Base-by-base conservation (phyloP, 2,329 filamentous ascomycete species). In the Exserohilum rostratum region DNA sequence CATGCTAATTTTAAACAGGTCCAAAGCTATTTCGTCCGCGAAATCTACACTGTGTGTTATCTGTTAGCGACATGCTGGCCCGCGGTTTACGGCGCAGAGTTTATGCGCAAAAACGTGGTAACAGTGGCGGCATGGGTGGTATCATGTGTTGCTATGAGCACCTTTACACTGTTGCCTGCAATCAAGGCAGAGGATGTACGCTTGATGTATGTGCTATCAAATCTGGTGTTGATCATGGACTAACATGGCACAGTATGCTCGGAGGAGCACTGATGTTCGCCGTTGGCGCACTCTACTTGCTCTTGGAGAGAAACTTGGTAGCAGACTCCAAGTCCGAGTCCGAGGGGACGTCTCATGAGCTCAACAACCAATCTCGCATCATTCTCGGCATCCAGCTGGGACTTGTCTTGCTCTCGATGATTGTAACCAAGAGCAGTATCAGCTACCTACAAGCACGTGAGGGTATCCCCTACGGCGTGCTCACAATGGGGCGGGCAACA, bases 341-440 rank as follows among this genome's bases (percentile, higher is more conserved):
- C 6, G 67, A 69, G 12, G 57, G 72, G 5, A 64, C 65, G 20
- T 61, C 70, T 5, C 46, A 67, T 5, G 61, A 62, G 31, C 69
- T 68, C 25, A 80, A 84, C 60, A 63, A 70, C 40, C 69, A 86
- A 10, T 87, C 85, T 1, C 80, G 87, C 43, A 73, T 79, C 1
- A 78, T 92, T 17, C 78, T 90, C 25, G 89, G 90, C 18, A 70
- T 84, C n/a, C 89, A 89, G 82, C 77, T 92, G 53, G 93, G 93
- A 0, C 82, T 98, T 47, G 84, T 96, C 37, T 72, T 90, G 6
- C 82, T 98, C 47, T 85, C 93, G 7, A 91, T 96, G 80, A 71
- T 93, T 49, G 90, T 98, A 17, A 99, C 95, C 6, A 85, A 88
- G 40, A 96, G 91, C 2, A 97, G 91, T 70, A 86, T 89, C n/a